A percentile compares a stretch with the other conserved stretches of the same genome.
Evolutionary conservation across 169 alveolate genomes (phyloP).

Genomic region (Eimeria sp.): DNA sequence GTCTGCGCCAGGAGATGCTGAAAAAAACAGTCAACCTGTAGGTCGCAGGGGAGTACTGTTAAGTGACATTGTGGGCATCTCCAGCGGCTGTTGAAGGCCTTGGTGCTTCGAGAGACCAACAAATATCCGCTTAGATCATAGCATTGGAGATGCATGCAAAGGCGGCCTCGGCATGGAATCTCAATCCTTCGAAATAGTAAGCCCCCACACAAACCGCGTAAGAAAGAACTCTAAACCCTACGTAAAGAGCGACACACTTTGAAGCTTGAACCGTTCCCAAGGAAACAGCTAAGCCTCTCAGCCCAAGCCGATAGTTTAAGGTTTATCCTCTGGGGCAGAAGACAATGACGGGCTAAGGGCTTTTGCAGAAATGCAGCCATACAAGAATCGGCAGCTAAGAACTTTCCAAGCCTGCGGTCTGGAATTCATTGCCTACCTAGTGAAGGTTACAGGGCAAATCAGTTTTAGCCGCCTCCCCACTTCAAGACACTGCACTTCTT

Average conservation of each 20-base stretch:
- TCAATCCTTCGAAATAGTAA: conserved; percentile 86
- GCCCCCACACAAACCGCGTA: neutral
- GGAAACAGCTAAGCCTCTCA: neutral
- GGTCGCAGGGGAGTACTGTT: conserved; percentile 91
- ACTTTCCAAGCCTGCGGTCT: neutral
- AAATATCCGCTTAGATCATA: conserved; percentile 94
- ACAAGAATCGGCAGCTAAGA: neutral
- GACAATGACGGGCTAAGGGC: neutral
- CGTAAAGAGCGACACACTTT: neutral
- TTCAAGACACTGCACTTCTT: conserved; percentile 92
- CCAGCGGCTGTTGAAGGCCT: conserved; percentile 96
- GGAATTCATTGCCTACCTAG: conserved; percentile 71
- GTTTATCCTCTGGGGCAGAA: neutral
- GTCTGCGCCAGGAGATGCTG: conserved; percentile 84
- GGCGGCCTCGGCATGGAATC: conserved; percentile 94
- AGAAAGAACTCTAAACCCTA: neutral
- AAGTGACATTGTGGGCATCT: conserved; percentile 96
- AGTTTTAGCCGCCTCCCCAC: conserved; percentile 88
- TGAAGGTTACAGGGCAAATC: conserved; percentile 91
- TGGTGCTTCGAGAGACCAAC: conserved; percentile 92
- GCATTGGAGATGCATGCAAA: conserved; percentile 95
- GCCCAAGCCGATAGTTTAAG: neutral
- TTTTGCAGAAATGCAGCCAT: neutral
- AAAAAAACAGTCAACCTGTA: conserved; percentile 93
- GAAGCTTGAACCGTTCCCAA: too few species aligned